Base-by-base conservation (phyloP, 148 eudicot species). In the Cornus controversa region DNA sequence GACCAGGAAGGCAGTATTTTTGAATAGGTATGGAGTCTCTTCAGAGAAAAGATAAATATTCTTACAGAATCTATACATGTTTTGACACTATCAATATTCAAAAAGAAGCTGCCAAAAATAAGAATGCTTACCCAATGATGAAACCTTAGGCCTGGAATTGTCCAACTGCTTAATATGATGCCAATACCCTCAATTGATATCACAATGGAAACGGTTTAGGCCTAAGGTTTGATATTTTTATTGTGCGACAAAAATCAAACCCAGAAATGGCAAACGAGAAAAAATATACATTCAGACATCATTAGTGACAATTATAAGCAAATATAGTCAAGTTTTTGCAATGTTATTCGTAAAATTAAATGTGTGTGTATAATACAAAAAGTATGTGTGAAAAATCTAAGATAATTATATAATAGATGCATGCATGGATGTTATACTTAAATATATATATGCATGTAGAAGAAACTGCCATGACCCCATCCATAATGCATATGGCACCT, bases 1-100 rank as follows among this genome's bases (percentile, higher is more conserved):
- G 54, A 62, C 53, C 53, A 60, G 23, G 57, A 63, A 78, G 40
- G 71, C 75, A 78, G 62, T 72, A 65, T 24, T 11, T 47, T 69
- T 57, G 11, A 66, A 36, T 14, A 72, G 67, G 53, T 25, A 6
- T 10, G 6, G 24, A 66, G 13, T 63, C 20, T 31, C 24, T 31
- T 14, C 15, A 22, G 66, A 24, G 71, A 66, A 78, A 67, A 58
- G 67, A 13, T 22, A 29, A 78, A 66, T 28, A 25, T 50, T 47
- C 50, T n/a, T 57, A 36, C 22, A 16, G 66, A 58, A 36, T 64
- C 36, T 65, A 34, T 58, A 42, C 57, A 27, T 27, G 69, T 28
- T 64, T 57, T 58, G 74, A 28, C 34, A 3, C 69, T 13, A 67
- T 42, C 10, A 36, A 67, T 65, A 37, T 11, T 10, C 58, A 8